A percentile compares a stretch with the other conserved stretches of the same genome.
Evolutionary conservation across 1,139 yeast genomes (phyloP).

Genomic region (Yamadazyma sp.): DNA sequence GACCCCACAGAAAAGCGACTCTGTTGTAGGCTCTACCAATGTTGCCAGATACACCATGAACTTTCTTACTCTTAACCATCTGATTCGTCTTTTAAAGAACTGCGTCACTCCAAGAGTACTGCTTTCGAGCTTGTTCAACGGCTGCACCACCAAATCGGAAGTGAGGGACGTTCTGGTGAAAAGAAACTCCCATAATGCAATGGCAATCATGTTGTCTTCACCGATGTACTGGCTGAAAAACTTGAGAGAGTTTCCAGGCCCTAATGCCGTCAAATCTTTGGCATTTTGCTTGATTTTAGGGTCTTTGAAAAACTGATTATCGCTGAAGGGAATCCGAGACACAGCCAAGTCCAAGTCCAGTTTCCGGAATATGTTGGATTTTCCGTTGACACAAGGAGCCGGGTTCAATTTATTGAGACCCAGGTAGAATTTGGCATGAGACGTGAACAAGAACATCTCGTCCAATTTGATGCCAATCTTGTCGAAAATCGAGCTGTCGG

Average conservation of each 20-base stretch:
- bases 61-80: slow-evolving; percentile 89
- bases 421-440: slow-evolving; percentile 83
- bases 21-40: slow-evolving; percentile 83
- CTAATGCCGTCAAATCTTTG: slow-evolving; percentile 23
- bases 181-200: slow-evolving; percentile 75
- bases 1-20: slow-evolving; percentile 64
- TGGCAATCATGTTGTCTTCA: slow-evolving; percentile 92
- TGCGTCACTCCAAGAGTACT: slow-evolving; percentile 46
- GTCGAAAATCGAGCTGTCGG: slow-evolving; percentile 17
- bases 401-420: slow-evolving; percentile 72
- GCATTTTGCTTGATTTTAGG: slow-evolving; percentile 34
- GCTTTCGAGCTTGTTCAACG: slow-evolving; percentile 48
- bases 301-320: slow-evolving; percentile 31
- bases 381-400: slow-evolving; percentile 94
- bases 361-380: slow-evolving; percentile 74
- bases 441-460: slow-evolving; percentile 80
- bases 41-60: slow-evolving; percentile 90
- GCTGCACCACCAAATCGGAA: slow-evolving; percentile 79
- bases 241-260: slow-evolving; percentile 56
- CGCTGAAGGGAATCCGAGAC: slow-evolving; percentile 26
- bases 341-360: slow-evolving; percentile 71
- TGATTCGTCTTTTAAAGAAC: slow-evolving; percentile 64
- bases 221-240: slow-evolving; percentile 83
- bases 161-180: slow-evolving; percentile 74
- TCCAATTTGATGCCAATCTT: slow-evolving; percentile 70